Percentiles rank a stretch among this genome's conserved stretches.
These are phyloP conservation scores for Geoglossum cookeanum DNA, from an alignment of 2,329 filamentous ascomycete species.

Conservation along the genomic window DNA sequence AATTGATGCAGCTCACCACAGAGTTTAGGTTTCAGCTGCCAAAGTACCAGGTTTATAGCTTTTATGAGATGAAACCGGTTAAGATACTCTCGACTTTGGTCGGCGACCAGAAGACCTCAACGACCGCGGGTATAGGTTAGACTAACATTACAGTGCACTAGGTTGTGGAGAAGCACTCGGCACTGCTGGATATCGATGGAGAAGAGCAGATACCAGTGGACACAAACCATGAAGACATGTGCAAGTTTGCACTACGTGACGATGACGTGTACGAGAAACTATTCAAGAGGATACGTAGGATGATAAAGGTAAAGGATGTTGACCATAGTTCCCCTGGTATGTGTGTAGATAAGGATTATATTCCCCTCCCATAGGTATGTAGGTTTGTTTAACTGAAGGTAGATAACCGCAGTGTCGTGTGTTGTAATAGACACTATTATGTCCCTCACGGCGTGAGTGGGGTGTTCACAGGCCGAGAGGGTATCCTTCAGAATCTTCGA, in stretches of 20 bases:
- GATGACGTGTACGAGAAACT: constrained; percentile 1
- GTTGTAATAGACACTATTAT: neutral
- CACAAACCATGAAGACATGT: neutral
- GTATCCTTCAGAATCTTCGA: neutral
- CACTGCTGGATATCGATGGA: constrained; percentile 17
- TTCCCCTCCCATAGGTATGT: no score
- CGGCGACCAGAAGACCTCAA: neutral
- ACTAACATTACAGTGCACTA: constrained; percentile 1
- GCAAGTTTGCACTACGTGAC: neutral
- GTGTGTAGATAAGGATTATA: no score
- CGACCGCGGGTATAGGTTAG: no score
- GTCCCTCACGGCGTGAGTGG: constrained; percentile 1
- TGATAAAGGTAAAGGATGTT: neutral
- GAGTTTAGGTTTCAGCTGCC: constrained; percentile 18
- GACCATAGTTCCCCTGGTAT: no score
- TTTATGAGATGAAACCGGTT: constrained; percentile 14
- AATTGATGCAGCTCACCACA: constrained; percentile 14
- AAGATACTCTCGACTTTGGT: constrained; percentile 6
- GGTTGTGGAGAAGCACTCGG: constrained; percentile 20
- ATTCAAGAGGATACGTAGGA: constrained; percentile 4
- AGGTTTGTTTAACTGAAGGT: no score
- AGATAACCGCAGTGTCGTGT: neutral
- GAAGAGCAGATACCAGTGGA: constrained; percentile 13
- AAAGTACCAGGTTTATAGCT: constrained; percentile 19
- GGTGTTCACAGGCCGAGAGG: neutral